phyloP scores from a whole-genome alignment of 2,329 filamentous ascomycete genomes.

The Didymella segeticola region DNA sequence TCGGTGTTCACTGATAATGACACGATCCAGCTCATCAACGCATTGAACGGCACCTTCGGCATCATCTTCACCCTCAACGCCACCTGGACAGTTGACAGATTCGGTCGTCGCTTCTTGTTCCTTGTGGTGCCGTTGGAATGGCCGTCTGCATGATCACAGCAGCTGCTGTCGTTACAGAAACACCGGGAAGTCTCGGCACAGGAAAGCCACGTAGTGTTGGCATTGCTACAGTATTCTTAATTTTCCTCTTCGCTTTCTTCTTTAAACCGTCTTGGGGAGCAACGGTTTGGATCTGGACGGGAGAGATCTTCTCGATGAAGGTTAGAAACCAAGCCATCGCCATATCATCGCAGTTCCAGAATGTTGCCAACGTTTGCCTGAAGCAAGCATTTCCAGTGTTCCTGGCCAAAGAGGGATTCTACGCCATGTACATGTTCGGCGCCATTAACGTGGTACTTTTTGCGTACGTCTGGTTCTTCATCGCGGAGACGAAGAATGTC shows the following conservation, averaged over 20 bases:
- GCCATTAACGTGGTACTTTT: neutral
- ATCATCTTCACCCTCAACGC: constrained; percentile 74
- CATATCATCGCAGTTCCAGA: constrained; percentile 3
- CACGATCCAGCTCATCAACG: constrained; percentile 71
- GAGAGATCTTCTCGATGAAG: constrained; percentile 71
- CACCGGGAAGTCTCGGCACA: constrained; percentile 45
- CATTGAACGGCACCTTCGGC: constrained; percentile 71
- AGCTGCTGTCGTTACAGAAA: constrained; percentile 60
- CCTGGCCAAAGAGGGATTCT: neutral
- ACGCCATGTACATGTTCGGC: constrained; percentile 7
- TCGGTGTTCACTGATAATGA: constrained; percentile 61
- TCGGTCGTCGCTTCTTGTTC: constrained; percentile 69
- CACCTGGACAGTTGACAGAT: constrained; percentile 72
- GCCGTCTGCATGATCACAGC: constrained; percentile 71
- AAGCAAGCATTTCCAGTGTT: constrained; percentile 5
- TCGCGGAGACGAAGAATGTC: constrained; percentile 4
- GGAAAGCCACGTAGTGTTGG: constrained; percentile 53
- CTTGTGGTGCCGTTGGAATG: constrained; percentile 71
- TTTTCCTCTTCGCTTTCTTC: constrained; percentile 69
- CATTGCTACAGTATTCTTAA: constrained; percentile 51
- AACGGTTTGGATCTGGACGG: constrained; percentile 73
- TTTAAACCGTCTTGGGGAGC: constrained; percentile 71
- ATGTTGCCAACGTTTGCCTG: neutral
- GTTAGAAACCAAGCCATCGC: constrained; percentile 54
- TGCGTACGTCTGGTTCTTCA: neutral